phyloP scores from a whole-genome alignment of 768 basidiomycete species.

The Cystofilobasidium capitatum region DNA sequence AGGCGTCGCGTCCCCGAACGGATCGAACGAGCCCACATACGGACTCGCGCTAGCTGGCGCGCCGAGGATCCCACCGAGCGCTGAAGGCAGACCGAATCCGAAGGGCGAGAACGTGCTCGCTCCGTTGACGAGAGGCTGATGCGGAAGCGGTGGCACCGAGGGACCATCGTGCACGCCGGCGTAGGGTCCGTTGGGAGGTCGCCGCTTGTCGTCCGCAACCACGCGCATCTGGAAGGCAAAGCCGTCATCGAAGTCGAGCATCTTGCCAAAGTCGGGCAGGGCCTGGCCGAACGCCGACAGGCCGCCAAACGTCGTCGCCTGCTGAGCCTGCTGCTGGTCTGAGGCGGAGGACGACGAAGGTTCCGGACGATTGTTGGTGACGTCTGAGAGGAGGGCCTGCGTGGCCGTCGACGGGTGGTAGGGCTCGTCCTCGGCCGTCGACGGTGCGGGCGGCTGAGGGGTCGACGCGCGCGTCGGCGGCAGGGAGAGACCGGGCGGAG shows the following conservation, averaged over 20 bases:
- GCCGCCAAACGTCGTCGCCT: neutral
- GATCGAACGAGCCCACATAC: slow-evolving; percentile 36
- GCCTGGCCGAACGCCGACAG: neutral
- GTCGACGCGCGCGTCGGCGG: slow-evolving; percentile 1
- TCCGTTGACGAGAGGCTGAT: neutral
- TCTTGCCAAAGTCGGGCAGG: neutral
- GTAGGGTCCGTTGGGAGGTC: neutral
- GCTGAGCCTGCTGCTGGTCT: neutral
- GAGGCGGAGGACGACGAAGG: slow-evolving; percentile 15
- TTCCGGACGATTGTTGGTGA: slow-evolving; percentile 63
- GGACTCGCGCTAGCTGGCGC: neutral
- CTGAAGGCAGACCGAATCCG: slow-evolving; percentile 7
- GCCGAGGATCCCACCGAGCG: slow-evolving; percentile 1
- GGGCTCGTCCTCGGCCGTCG: neutral
- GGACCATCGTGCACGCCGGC: no score
- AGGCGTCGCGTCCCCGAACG: slow-evolving; percentile 31
- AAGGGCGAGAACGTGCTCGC: slow-evolving; percentile 22
- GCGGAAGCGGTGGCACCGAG: neutral
- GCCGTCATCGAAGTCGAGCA: slow-evolving; percentile 26
- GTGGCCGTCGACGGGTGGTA: slow-evolving; percentile 85
- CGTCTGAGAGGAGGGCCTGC: slow-evolving; percentile 71
- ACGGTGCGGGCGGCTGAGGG: neutral
- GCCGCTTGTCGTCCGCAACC: neutral
- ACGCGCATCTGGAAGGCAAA: slow-evolving; percentile 9
- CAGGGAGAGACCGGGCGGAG: neutral